Percentiles rank a stretch among this genome's conserved stretches.
Evolutionary conservation across 371 early-diverging fungal genomes (phyloP).

Genomic region (Fennellomyces sp.): DNA sequence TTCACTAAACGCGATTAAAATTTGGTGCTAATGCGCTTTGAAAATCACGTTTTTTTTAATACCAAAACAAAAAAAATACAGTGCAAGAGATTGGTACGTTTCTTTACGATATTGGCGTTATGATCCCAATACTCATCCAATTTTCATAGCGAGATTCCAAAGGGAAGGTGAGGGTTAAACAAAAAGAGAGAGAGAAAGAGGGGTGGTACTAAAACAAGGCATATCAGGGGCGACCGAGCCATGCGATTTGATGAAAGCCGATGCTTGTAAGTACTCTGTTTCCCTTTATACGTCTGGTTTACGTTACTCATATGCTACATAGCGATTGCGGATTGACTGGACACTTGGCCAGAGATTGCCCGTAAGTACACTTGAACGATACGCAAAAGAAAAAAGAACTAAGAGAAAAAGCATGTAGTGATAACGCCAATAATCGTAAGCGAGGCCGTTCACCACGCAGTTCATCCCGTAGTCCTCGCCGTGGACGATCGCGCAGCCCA

Average conservation of each 20-base stretch:
- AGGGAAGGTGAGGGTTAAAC: slow-evolving; percentile 30
- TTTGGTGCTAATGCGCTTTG: too few species aligned
- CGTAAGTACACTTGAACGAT: slow-evolving; percentile 43
- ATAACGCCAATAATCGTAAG: too few species aligned
- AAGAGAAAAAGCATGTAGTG: neutral
- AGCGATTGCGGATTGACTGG: slow-evolving; percentile 40
- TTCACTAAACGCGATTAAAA: too few species aligned
- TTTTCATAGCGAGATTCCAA: slow-evolving; percentile 30
- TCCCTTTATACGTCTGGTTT: too few species aligned
- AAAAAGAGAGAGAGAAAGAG: too few species aligned
- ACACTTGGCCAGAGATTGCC: slow-evolving; percentile 41
- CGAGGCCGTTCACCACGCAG: neutral
- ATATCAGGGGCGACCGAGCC: slow-evolving; percentile 40
- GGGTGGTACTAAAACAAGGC: neutral
- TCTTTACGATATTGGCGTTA: neutral
- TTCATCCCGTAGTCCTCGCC: neutral
- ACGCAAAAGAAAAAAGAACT: neutral
- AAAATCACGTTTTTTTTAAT: too few species aligned
- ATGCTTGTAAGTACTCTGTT: slow-evolving; percentile 31
- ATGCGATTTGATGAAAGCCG: slow-evolving; percentile 40
- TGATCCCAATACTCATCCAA: neutral
- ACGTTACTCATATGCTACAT: too few species aligned
- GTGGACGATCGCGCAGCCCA: slow-evolving; percentile 16
- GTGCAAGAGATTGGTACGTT: slow-evolving; percentile 40
- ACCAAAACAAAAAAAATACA: too few species aligned